Evolutionary conservation across 2,329 filamentous ascomycete genomes (phyloP), one percentile per base, ranked within the genome.

Genomic region (Diaporthe ampelina): DNA sequence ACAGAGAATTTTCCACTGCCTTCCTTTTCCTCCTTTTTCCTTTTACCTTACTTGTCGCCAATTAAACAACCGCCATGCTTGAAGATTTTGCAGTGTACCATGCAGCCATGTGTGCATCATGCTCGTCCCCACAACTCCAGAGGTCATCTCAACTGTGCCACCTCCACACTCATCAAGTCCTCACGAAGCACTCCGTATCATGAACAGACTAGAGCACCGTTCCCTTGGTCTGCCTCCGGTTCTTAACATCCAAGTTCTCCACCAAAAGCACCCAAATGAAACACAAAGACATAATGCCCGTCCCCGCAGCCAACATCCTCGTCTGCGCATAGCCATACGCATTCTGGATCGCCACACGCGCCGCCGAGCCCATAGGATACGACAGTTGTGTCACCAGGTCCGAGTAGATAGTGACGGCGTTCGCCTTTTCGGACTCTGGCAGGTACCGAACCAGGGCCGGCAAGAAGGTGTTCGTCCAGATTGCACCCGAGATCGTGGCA

Each of bases 401-500:
- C 8, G 85, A 85, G 74, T 91, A 92, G 59, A 93, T 90, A 26
- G 80, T 79, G 4, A 79, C 81, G 0, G 86, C 77, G 67, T 88
- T 84, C 57, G 76, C 77, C 75, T 79, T 75, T 0, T 78, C 80
- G 0, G 77, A 75, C 6, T 75, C 79, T 0, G 91, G 91, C 1
- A 93, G 85, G 76, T 88, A 88, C 48, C 81, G 76, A 35, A 79
- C 78, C 10, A 93, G 84, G 24, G 88, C 88, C 37, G 82, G 81
- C 1, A 76, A 76, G 48, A 85, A 85, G 2, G 81, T 84, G 74
- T 86, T 85, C 5, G 83, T 86, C 91, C 91, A 94, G 76, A 94
- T 90, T 11, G 91, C 91, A 0, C 87, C 88, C 1, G 91, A 88
- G 67, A 94, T 86, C 13, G 91, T 88, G 2, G 85, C 86, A 1